phyloP scores from a whole-genome alignment of 2,329 filamentous ascomycete genomes.

The Chaetomiaceae sp. region DNA sequence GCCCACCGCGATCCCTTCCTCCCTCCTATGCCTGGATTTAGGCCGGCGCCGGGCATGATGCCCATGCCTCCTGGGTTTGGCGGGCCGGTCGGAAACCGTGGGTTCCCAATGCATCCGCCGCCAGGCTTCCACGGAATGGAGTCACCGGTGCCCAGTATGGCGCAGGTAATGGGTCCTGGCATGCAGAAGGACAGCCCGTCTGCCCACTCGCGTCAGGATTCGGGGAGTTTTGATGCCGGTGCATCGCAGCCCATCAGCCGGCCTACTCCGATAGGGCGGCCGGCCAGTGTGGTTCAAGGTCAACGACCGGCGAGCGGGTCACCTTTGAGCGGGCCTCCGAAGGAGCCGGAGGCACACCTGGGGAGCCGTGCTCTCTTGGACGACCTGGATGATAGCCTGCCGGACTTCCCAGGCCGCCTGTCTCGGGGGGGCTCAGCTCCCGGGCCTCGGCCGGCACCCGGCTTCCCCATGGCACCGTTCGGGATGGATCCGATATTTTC shows the following conservation, averaged over 20 bases:
- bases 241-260: constrained; percentile 71
- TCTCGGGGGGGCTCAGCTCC: constrained; percentile 36
- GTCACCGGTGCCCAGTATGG: constrained; percentile 38
- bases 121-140: constrained; percentile 50
- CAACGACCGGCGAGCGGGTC: constrained; percentile 35
- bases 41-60: constrained; percentile 44
- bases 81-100: constrained; percentile 38
- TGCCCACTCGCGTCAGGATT: constrained; percentile 71
- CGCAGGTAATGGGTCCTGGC: constrained; percentile 36
- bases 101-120: constrained; percentile 45
- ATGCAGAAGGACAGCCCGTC: constrained; percentile 37
- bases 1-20: constrained; percentile 52
- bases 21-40: constrained; percentile 40
- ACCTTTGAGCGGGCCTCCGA: constrained; percentile 38
- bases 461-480: constrained; percentile 38
- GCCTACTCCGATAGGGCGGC: constrained; percentile 82
- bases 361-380: constrained; percentile 86
- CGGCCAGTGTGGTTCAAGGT: constrained; percentile 64
- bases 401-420: constrained; percentile 27
- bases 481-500: constrained; percentile 24
- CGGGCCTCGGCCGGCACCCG: constrained; percentile 38
- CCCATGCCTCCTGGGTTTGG: constrained; percentile 50
- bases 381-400: constrained; percentile 60
- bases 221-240: constrained; percentile 59
- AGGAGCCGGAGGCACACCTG: constrained; percentile 73